Evolutionary conservation across 2,329 filamentous ascomycete species (phyloP).

Genomic region (Diaporthe citrichinensis): DNA sequence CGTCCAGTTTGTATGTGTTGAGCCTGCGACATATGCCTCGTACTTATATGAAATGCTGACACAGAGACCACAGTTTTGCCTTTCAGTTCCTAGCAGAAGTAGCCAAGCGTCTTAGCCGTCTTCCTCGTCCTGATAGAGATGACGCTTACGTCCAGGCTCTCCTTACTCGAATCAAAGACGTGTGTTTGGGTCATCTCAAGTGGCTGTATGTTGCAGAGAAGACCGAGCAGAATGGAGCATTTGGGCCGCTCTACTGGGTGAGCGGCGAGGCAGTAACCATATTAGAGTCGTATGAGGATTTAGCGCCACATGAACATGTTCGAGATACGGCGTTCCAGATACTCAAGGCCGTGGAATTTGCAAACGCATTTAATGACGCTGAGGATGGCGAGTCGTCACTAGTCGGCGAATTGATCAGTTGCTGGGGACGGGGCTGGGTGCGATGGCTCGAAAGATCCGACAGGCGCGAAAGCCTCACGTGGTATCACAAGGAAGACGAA

Average conservation of each 20-base stretch:
- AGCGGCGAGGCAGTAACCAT: background rate
- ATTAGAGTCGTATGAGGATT: background rate
- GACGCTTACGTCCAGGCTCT: background rate
- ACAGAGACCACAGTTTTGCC: background rate
- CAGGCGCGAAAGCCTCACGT: background rate
- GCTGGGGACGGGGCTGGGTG: background rate
- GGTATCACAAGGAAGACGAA: slow-evolving; percentile 15
- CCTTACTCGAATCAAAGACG: background rate
- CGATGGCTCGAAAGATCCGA: slow-evolving; percentile 1
- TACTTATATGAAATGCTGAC: background rate
- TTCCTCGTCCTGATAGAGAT: background rate
- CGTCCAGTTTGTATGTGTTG: slow-evolving; percentile 39
- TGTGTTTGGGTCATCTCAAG: slow-evolving; percentile 17
- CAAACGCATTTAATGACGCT: background rate
- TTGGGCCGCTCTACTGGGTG: slow-evolving; percentile 5
- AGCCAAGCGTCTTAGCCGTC: background rate
- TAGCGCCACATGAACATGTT: background rate
- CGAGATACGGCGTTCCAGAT: background rate
- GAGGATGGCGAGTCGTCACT: accelerated
- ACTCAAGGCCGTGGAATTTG: background rate
- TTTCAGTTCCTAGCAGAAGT: slow-evolving; percentile 20
- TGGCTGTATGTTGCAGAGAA: slow-evolving; percentile 5
- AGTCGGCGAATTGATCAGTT: background rate
- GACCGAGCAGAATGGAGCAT: background rate
- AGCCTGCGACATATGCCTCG: too few relatives aligned